A percentile compares a stretch with the other conserved stretches of the same genome.
Evolutionary conservation across 306 rosid genomes (phyloP).

Genomic region (Nissolia schottii): DNA sequence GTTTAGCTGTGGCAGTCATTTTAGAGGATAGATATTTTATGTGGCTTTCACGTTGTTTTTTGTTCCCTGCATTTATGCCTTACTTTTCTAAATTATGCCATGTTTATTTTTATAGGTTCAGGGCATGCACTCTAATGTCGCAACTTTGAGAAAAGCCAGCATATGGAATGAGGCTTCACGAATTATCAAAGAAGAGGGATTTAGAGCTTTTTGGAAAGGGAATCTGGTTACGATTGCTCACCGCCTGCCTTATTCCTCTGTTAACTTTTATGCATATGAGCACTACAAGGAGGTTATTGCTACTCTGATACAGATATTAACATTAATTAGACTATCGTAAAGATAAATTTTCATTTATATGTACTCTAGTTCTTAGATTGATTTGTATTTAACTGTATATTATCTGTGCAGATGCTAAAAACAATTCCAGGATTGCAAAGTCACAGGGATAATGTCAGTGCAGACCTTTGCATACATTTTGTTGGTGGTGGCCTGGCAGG

Average conservation of each 20-base stretch:
- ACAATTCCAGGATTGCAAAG: conserved; percentile 51
- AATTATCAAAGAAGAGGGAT: conserved; percentile 81
- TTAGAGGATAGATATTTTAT: neutral
- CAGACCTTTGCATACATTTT: conserved; percentile 68
- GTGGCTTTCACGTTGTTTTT: neutral
- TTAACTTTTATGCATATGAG: conserved; percentile 87
- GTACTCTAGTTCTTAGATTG: neutral
- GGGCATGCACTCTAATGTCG: conserved; percentile 93
- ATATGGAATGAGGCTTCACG: conserved; percentile 95
- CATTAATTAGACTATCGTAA: neutral
- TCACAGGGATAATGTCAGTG: conserved; percentile 43
- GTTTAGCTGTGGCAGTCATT: neutral
- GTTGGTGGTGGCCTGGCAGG: conserved; percentile 94
- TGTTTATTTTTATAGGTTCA: conserved; percentile 56
- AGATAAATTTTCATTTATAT: neutral
- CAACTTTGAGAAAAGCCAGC: conserved; percentile 67
- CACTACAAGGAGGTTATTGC: conserved; percentile 66
- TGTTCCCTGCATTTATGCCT: neutral
- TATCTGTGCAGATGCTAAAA: conserved; percentile 49
- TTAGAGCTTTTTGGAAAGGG: conserved; percentile 98
- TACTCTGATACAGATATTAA: neutral
- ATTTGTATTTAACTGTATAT: neutral
- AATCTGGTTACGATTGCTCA: conserved; percentile 95
- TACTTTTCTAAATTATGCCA: neutral
- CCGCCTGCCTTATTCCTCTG: conserved; percentile 90